Evolutionary conservation across 352 stramenopile species (phyloP).

Genomic region (Pythium chondricola): DNA sequence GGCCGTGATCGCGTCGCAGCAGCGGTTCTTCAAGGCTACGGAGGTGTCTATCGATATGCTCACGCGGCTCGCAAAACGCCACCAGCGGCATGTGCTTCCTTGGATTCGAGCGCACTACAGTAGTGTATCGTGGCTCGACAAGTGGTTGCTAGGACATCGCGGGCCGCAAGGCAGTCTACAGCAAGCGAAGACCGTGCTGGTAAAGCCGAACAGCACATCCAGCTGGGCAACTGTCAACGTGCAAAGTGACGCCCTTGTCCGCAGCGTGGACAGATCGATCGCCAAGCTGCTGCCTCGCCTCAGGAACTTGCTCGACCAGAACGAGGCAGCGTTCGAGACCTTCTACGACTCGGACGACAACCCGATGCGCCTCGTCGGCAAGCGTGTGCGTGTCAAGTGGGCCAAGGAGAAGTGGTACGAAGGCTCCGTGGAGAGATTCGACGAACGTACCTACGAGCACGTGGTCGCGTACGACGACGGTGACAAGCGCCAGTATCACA

Average conservation of each 20-base stretch:
- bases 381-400: conserved; percentile 84
- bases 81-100: conserved; percentile 36
- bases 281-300: conserved; percentile 22
- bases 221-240: conserved; percentile 44
- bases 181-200: conserved; percentile 65
- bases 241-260: conserved; percentile 17
- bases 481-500: conserved; percentile 83
- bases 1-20: conserved; percentile 77
- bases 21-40: conserved; percentile 83
- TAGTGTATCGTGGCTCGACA: conserved; percentile 78
- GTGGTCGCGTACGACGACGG: conserved; percentile 83
- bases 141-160: conserved; percentile 70
- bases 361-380: conserved; percentile 70
- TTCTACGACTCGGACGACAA: conserved; percentile 90
- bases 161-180: conserved; percentile 62
- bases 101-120: conserved; percentile 65
- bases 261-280: conserved; percentile 18
- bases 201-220: conserved; percentile 82
- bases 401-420: conserved; percentile 88
- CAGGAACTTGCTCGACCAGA: conserved; percentile 17
- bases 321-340: conserved; percentile 35
- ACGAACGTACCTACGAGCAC: conserved; percentile 78
- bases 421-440: conserved; percentile 66
- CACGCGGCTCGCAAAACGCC: conserved; percentile 70
- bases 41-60: conserved; percentile 86